Evolutionary conservation across 139 green algal genomes (phyloP), one percentile per base, ranked within the genome.

Genomic region (Chlorella sp.): DNA sequence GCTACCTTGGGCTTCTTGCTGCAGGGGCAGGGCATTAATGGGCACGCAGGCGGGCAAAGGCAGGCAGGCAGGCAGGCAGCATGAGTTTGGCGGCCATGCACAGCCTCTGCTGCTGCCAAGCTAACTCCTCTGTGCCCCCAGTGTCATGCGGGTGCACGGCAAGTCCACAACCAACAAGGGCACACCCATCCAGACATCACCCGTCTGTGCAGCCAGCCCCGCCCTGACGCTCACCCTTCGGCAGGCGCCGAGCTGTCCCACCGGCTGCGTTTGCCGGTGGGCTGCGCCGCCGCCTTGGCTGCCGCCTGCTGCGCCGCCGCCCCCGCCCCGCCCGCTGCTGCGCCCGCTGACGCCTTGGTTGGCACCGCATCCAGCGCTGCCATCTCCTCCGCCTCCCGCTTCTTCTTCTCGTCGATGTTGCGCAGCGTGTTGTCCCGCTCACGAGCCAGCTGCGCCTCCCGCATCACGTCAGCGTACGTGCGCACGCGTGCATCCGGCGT

Each of bases 381-480:
- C 12, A 83, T 69, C 39, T 91, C 86, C 61, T 91, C 92, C 68
- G 93, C 91, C 61, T 91, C 83, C 66, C 82, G 86, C 78, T 53
- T 53, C 48, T 85, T 81, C 69, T 78, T 69, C 83, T 96, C 94
- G 32, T 89, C 89, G 76, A 99, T 99, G 89, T 99, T 98, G 28
- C 93, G 88, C 86, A 99, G 92, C 39, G 98, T 99, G 88, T 99
- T 98, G 86, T 98, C 97, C 53, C 95, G 94, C 93, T 99, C 97
- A 12, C 96, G 91, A 73, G 95, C 92, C 81, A 99, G 89, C 91
- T 95, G 90, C 90, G 96, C 90, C 89, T 98, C 95, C 9, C 93
- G 91, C 95, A 99, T 97, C 15, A 97, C 94, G 85, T 99, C 98
- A 14, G 95, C 97, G 85, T 99, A 99, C 11, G 95, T 99, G 39